Conservation (phyloP, 1,284 basidiomycete genomes). For the Cutaneotrichosporon sp. region DNA sequence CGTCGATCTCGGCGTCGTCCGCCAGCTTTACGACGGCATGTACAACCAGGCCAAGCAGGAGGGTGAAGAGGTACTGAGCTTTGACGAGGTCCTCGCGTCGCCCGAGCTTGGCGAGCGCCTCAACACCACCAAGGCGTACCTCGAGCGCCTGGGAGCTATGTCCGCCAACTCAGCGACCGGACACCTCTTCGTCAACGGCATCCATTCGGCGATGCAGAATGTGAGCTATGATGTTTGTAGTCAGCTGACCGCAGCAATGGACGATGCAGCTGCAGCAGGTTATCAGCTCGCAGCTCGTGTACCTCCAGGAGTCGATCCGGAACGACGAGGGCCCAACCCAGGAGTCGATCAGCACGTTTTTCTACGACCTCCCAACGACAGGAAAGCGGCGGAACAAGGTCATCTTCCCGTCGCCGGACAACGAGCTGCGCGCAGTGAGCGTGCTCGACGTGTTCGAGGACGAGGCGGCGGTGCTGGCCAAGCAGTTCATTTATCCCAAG, state of each 20-base stretch:
- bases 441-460: constrained; percentile 39
- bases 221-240: constrained; percentile 56
- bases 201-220: constrained; percentile 67
- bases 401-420: constrained; percentile 41
- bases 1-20: constrained; percentile 32
- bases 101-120: constrained; percentile 40
- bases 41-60: constrained; percentile 21
- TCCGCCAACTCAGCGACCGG: constrained; percentile 33
- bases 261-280: constrained; percentile 62
- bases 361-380: constrained; percentile 82
- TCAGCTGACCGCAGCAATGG: constrained; percentile 58
- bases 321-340: background rate
- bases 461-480: constrained; percentile 29
- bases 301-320: constrained; percentile 35
- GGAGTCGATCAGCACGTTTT: constrained; percentile 69
- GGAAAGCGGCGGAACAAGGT: constrained; percentile 64
- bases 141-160: constrained; percentile 37
- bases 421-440: constrained; percentile 35
- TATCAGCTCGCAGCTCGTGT: constrained; percentile 62
- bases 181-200: constrained; percentile 80
- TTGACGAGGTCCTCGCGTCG: constrained; percentile 52
- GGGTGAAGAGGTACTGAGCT: constrained; percentile 25
- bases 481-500: constrained; percentile 63
- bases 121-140: constrained; percentile 31
- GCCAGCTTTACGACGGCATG: constrained; percentile 34